Base-by-base conservation (phyloP, 306 rosid species). In the Acacia acuminata region DNA sequence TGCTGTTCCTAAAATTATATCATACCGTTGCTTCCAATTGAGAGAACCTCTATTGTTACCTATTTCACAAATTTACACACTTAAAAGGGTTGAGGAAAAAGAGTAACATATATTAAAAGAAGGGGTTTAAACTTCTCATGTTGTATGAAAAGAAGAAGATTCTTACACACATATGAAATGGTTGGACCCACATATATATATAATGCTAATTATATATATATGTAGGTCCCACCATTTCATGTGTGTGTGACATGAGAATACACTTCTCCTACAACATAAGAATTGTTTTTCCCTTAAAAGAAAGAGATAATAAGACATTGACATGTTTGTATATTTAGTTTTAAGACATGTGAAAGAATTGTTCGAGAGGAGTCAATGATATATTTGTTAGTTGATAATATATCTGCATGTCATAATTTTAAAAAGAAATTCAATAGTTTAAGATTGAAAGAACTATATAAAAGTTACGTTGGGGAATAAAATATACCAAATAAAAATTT, bases 41-140 rank as follows among this genome's bases (percentile, higher is more conserved):
- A 66, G 72, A 15, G 24, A 66, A 36, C 72, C 47, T 36, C 5
- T 89, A 44, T 56, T 85, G 65, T 86, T 81, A 58, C 92, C 94
- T 90, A 48, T 78, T 47, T 77, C 17, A 6, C 3, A 55, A 56
- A n/a, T 40, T 14, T 7, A 19, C 32, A 76, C 20, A 34, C 12
- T 10, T 48, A 2, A 12, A 48, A 36, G 19, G 43, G 55, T 60
- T n/a, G 44, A 50, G 45, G 53, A 14, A 70, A 44, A 14, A 48
- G 13, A 10, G 8, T 2, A 61, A 27, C 25, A 48, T 3, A 0
- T 4, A 48, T 15, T 15, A 44, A 11, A 44, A n/a, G n/a, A n/a
- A n/a, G n/a, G n/a, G n/a, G n/a, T n/a, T n/a, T n/a, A n/a, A n/a
- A n/a, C n/a, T n/a, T n/a, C n/a, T n/a, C n/a, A n/a, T n/a, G n/a